Evolutionary conservation across 2,329 filamentous ascomycete genomes (phyloP).

Genomic region (Xylariaceae sp.): DNA sequence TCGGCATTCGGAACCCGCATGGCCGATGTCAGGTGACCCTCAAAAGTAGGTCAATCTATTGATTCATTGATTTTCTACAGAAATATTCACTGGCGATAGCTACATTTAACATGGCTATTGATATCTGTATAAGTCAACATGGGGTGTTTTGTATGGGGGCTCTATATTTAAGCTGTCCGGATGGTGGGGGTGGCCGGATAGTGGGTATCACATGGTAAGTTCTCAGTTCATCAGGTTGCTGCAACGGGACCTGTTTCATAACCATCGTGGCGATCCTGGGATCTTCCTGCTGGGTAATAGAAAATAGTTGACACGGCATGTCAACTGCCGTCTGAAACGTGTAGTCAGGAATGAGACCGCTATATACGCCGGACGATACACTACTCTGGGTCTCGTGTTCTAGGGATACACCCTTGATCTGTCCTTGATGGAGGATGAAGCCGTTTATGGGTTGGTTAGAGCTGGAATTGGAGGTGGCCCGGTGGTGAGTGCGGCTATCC

Average conservation of each 20-base stretch:
- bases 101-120: background rate
- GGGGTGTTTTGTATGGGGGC: too few relatives aligned
- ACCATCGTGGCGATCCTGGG: conserved; percentile 60
- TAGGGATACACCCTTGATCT: too few relatives aligned
- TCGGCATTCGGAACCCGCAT: too few relatives aligned
- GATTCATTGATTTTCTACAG: background rate
- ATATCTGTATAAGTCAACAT: background rate
- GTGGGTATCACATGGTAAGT: background rate
- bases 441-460: conserved; percentile 49
- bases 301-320: conserved; percentile 46
- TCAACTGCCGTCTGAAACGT: conserved; percentile 47
- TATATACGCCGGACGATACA: conserved; percentile 39
- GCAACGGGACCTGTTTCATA: conserved; percentile 46
- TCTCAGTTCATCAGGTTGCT: too few relatives aligned
- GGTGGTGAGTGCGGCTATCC: conserved; percentile 42
- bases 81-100: too few relatives aligned
- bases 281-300: conserved; percentile 59
- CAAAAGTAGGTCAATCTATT: background rate
- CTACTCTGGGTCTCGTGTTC: too few relatives aligned
- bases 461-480: conserved; percentile 52
- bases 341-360: conserved; percentile 43
- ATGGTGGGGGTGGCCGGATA: too few relatives aligned
- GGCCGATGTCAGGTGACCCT: too few relatives aligned
- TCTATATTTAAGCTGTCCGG: too few relatives aligned
- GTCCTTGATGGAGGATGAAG: conserved; percentile 42